phyloP scores from a whole-genome alignment of 768 basidiomycete genomes.

The Boletus insuetus region DNA sequence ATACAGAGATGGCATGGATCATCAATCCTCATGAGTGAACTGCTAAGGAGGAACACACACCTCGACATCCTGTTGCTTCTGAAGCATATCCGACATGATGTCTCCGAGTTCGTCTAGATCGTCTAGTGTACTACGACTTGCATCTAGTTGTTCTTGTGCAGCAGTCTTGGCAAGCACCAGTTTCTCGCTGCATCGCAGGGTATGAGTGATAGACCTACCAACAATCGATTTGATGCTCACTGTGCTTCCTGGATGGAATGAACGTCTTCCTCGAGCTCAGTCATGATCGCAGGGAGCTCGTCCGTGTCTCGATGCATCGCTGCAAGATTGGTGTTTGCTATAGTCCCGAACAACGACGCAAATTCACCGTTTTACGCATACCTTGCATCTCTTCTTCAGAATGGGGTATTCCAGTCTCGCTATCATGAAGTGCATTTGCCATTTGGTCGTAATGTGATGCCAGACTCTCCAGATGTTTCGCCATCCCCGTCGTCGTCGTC shows the following conservation, averaged over 20 bases:
- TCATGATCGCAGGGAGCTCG: conserved; percentile 71
- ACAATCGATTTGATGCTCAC: conserved; percentile 39
- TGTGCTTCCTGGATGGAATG: conserved; percentile 51
- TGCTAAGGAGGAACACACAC: conserved; percentile 33
- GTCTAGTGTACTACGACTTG: conserved; percentile 49
- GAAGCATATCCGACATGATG: conserved; percentile 77
- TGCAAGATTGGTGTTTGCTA: conserved; percentile 24
- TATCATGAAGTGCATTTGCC: conserved; percentile 62
- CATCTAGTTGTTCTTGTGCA: conserved; percentile 47
- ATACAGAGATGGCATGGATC: neutral
- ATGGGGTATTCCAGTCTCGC: conserved; percentile 66
- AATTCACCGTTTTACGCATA: conserved; percentile 21
- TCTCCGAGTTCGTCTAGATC: conserved; percentile 76
- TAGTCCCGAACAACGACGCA: neutral
- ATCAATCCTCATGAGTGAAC: no score
- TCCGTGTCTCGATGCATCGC: conserved; percentile 82
- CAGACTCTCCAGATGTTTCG: conserved; percentile 65
- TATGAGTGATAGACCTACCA: neutral
- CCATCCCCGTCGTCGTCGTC: conserved; percentile 61
- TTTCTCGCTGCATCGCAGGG: conserved; percentile 43
- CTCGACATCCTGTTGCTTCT: conserved; percentile 66
- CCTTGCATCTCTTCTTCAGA: conserved; percentile 69
- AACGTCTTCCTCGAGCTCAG: conserved; percentile 63
- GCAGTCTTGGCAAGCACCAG: conserved; percentile 43
- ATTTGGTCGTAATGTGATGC: conserved; percentile 78